Conservation (phyloP, 2,329 filamentous ascomycete species). For the Talaromyces albobiverticillius region DNA sequence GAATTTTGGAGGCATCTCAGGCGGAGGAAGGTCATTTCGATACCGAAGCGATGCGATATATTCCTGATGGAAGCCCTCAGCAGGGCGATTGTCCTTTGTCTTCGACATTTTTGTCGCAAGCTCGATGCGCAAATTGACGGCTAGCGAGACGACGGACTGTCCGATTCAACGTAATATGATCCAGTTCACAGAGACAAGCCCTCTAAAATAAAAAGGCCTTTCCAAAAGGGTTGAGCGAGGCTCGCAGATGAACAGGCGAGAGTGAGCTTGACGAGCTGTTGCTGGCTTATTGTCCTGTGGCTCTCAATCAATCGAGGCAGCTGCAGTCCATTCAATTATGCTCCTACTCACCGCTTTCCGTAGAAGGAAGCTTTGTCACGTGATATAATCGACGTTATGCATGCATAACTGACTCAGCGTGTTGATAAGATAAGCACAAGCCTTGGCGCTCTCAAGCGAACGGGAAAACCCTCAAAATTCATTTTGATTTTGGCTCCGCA, state of each 20-base stretch:
- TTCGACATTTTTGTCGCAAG: slow-evolving; percentile 34
- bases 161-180: neutral
- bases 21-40: slow-evolving; percentile 91
- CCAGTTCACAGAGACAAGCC: neutral
- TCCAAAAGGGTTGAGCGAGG: neutral
- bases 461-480: slow-evolving; percentile 49
- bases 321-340: slow-evolving; percentile 1
- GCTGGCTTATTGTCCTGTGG: neutral
- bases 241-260: neutral
- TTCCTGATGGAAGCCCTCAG: slow-evolving; percentile 72
- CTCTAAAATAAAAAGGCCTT: neutral
- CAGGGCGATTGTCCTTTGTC: slow-evolving; percentile 36
- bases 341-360: neutral
- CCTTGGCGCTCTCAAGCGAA: slow-evolving; percentile 23
- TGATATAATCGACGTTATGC: neutral
- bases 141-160: neutral
- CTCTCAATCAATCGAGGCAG: neutral
- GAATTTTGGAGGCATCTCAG: slow-evolving; percentile 91
- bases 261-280: neutral
- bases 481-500: slow-evolving; percentile 25
- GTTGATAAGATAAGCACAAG: slow-evolving; percentile 48
- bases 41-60: slow-evolving; percentile 96
- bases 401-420: slow-evolving; percentile 32
- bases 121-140: neutral
- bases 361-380: neutral